Base-by-base conservation (phyloP, 495 filamentous ascomycete genomes). In the Penicillium parvum region DNA sequence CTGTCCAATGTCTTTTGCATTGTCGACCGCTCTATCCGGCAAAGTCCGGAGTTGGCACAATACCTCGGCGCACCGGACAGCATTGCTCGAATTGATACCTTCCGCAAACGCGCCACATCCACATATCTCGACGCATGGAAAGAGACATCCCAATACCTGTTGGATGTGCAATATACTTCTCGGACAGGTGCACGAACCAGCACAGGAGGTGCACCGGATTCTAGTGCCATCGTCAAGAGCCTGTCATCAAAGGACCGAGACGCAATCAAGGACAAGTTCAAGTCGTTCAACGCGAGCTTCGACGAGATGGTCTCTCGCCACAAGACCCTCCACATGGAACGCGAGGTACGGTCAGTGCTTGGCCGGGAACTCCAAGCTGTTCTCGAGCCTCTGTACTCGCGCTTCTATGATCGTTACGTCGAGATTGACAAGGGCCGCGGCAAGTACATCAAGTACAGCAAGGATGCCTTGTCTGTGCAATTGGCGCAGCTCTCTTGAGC, bases 371-470 rank as follows among this genome's bases (percentile, higher is more conserved):
- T 96, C 45, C 86, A 89, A 65, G 79, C 79, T 37, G 85, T 95
- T 61, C 83, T 97, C 32, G 91, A 96, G 68, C 90, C 94, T 32
- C 75, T 99, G 12, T 99, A 99, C 72, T 81, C 81, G 37, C 78
- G 94, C 9, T 99, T 97, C 68, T 96, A 88, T 75, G 94, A 97
- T 68, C 82, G 90, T 14, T 99, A 99, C 66, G 91, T 96, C 61
- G 92, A 97, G 70, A 76, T 96, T 51, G 95, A 97, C 66, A 96
- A 92, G 66, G 90, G 92, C 22, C 87, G 87, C 61, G 89, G 89
- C 45, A 97, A 97, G 68, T 95, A 97, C 66, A 88, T 91, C 66
- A 95, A 91, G 72, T 97, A 92, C 60, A 90, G 96, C 67, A 96
- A 96, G 68, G 75, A 74, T 12, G 65, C 60, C 32, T 53, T 78